Percentiles rank a stretch among this genome's conserved stretches.
These are phyloP conservation scores for Chloranthus sessilifolius DNA, from an alignment of 164 flowering plant species.

Conservation along the genomic window DNA sequence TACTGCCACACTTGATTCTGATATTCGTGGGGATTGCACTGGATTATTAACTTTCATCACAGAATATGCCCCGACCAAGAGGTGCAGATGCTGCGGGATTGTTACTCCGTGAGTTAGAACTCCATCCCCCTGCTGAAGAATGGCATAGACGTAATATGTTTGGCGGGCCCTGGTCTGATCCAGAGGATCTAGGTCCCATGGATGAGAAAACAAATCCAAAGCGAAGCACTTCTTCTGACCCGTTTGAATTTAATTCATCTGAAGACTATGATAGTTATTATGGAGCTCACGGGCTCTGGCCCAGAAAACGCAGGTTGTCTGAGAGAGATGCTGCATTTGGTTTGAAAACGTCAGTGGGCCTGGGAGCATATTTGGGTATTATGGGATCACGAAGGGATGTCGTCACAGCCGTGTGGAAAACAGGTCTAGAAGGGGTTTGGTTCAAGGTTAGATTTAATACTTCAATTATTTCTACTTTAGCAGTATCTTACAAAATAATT, in stretches of 20 bases:
- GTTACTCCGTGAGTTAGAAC: constrained; percentile 92
- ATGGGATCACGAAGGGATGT: constrained; percentile 99
- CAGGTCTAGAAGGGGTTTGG: constrained; percentile 97
- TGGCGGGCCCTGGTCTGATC: constrained; percentile 97
- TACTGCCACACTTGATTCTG: not conserved
- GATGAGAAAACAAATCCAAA: constrained; percentile 44
- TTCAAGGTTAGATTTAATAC: constrained; percentile 54
- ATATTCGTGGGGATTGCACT: constrained; percentile 1
- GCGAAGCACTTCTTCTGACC: constrained; percentile 32
- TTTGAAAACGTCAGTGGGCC: constrained; percentile 82
- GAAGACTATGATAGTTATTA: constrained; percentile 42
- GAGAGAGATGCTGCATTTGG: constrained; percentile 99
- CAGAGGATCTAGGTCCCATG: constrained; percentile 49
- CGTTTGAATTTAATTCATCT: constrained; percentile 30
- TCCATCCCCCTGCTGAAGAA: constrained; percentile 99
- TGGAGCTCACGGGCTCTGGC: constrained; percentile 81
- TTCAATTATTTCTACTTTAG: not conserved
- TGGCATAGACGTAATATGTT: constrained; percentile 96
- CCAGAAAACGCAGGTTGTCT: constrained; percentile 90
- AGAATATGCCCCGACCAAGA: constrained; percentile 99
- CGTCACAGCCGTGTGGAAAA: constrained; percentile 91
- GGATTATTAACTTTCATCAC: not conserved
- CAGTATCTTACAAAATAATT: too few relatives aligned
- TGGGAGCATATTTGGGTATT: constrained; percentile 94
- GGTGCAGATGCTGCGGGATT: constrained; percentile 99